A percentile compares a stretch with the other conserved stretches of the same genome.
These are phyloP conservation scores for Scenedesmus sp. DNA, from an alignment of 163 green algal species.

Conservation along the genomic window DNA sequence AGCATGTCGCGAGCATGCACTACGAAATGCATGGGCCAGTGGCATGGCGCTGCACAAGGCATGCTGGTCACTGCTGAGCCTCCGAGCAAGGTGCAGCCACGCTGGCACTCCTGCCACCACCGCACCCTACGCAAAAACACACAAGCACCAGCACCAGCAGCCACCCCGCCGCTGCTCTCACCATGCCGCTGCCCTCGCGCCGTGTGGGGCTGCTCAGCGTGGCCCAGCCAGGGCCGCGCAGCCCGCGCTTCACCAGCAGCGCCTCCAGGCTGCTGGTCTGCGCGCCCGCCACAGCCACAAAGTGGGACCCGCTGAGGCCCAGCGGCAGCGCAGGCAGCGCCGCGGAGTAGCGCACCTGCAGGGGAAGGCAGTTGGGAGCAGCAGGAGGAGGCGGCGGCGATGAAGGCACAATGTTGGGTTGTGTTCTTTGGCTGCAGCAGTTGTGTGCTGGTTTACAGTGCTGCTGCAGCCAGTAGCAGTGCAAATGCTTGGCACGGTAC, in stretches of 20 bases:
- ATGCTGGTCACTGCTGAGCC: too few species aligned
- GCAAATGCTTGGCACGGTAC: neutral
- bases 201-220: conserved; percentile 68
- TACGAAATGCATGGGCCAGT: neutral
- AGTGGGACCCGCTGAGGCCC: conserved; percentile 69
- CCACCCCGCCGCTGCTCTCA: conserved; percentile 3
- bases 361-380: neutral
- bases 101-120: too few species aligned
- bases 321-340: conserved; percentile 69
- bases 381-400: neutral
- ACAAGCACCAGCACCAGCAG: neutral
- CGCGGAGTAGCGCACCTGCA: conserved; percentile 84
- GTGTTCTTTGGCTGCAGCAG: neutral
- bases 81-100: too few species aligned
- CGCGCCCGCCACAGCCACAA: conserved; percentile 82
- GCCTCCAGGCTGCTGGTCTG: conserved; percentile 88
- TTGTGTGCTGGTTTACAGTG: neutral
- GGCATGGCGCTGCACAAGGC: too few species aligned
- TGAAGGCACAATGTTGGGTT: neutral
- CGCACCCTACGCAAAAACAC: neutral
- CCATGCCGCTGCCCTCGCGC: conserved; percentile 69
- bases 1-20: neutral
- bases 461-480: neutral
- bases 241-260: conserved; percentile 91
- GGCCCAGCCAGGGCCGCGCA: conserved; percentile 96